A percentile compares a stretch with the other conserved stretches of the same genome.
These are phyloP conservation scores for Astragalus glycyphyllos DNA, from an alignment of 306 rosid species.

Conservation along the genomic window DNA sequence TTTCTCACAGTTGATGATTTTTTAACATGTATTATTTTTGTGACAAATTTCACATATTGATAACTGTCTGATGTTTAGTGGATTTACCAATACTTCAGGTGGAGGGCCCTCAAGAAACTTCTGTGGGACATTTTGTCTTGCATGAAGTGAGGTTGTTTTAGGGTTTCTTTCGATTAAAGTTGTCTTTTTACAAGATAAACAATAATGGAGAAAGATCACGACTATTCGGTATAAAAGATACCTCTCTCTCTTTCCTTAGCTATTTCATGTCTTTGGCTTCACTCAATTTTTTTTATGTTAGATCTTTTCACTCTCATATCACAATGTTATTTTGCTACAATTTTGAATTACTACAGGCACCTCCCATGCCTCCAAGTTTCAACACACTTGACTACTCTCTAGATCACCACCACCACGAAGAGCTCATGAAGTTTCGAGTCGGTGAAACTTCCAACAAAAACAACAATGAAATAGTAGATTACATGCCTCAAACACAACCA, in stretches of 20 bases:
- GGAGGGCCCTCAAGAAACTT: conserved; percentile 50
- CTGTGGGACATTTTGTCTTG: conserved; percentile 44
- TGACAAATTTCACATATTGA: no score
- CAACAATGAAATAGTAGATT: conserved; percentile 46
- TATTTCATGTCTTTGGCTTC: not conserved
- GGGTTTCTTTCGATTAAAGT: conserved; percentile 54
- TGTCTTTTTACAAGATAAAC: conserved; percentile 37
- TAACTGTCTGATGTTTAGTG: not conserved
- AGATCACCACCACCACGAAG: conserved; percentile 40
- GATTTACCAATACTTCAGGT: conserved; percentile 41
- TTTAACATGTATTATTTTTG: not conserved
- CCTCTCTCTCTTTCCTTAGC: not conserved
- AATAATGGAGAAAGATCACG: conserved; percentile 76
- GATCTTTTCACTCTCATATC: conserved; percentile 47
- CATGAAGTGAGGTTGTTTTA: conserved; percentile 37
- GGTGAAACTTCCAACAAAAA: conserved; percentile 51
- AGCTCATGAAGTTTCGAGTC: conserved; percentile 53
- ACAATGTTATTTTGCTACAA: conserved; percentile 55
- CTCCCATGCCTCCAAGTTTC: conserved; percentile 56
- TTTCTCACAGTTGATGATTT: not conserved
- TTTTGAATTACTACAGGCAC: conserved; percentile 54
- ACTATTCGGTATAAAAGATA: conserved; percentile 66
- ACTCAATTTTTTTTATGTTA: conserved; percentile 37
- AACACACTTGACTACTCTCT: conserved; percentile 57
- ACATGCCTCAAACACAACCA: conserved; percentile 56